A percentile compares a stretch with the other conserved stretches of the same genome.
Conservation (phyloP, 768 basidiomycete species). For the Leucocoprinus leucothites region DNA sequence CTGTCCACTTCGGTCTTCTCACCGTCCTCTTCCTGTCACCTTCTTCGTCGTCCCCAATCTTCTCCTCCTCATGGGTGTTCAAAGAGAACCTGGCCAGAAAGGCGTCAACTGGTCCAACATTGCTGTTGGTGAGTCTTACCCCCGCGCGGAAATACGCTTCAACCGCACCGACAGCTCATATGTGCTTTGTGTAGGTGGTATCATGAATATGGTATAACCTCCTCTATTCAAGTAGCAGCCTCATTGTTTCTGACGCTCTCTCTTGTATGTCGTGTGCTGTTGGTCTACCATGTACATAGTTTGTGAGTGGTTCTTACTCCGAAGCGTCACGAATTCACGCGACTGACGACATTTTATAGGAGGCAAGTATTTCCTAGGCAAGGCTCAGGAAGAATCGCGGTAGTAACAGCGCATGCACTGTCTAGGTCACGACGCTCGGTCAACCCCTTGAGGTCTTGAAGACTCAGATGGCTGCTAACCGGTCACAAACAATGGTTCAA, state of each 20-base stretch:
- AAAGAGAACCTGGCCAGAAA: slow-evolving; percentile 87
- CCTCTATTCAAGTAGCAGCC: slow-evolving; percentile 3
- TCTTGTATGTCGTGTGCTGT: slow-evolving; percentile 7
- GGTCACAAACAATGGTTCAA: slow-evolving; percentile 85
- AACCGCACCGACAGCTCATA: slow-evolving; percentile 17
- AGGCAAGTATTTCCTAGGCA: slow-evolving; percentile 50
- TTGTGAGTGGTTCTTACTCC: slow-evolving; percentile 39
- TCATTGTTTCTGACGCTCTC: slow-evolving; percentile 11
- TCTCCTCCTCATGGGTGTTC: slow-evolving; percentile 62
- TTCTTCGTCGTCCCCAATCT: slow-evolving; percentile 15
- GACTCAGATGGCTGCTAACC: slow-evolving; percentile 99
- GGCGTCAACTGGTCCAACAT: slow-evolving; percentile 94
- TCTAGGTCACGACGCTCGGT: slow-evolving; percentile 92
- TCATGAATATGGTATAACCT: slow-evolving; percentile 93
- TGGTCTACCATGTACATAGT: slow-evolving; percentile 29
- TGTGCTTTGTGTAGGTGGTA: slow-evolving; percentile 57
- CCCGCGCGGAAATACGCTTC: slow-evolving; percentile 8
- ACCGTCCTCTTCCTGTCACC: slow-evolving; percentile 16
- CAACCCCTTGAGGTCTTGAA: slow-evolving; percentile 98
- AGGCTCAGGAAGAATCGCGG: slow-evolving; percentile 1
- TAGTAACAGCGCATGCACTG: neutral
- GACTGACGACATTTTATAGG: slow-evolving; percentile 38
- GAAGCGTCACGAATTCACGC: slow-evolving; percentile 17
- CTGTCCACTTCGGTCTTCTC: slow-evolving; percentile 20
- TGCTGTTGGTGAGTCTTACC: slow-evolving; percentile 70